Base-by-base conservation (phyloP, 2,329 filamentous ascomycete species). In the Endocalyx cinctus region DNA sequence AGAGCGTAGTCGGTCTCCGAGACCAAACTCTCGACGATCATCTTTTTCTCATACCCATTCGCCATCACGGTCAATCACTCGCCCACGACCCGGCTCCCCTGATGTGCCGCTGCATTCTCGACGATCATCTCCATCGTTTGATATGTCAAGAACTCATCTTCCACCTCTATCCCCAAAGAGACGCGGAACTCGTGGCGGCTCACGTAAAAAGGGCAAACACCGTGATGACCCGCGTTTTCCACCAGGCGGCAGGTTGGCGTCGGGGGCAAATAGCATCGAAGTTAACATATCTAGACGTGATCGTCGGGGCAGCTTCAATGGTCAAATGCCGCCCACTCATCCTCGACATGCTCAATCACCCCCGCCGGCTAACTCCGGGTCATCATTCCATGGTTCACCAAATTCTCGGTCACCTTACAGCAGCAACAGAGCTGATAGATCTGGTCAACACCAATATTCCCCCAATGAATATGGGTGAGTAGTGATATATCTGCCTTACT, bases 361-460 rank as follows among this genome's bases (percentile, higher is more conserved):
- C 25, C 70, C 74, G 34, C 74, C 76, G 46, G 63, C 66, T 43
- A 67, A 69, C 15, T 69, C 75, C 14, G 70, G 62, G 32, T 70
- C 68, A 31, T 70, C 69, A 13, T 68, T 72, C 45, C 74, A 77
- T 45, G 71, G 70, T 28, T 82, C 79, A 13, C 77, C 80, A n/a
- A 71, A 71, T 39, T 46, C 52, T 19, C 72, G 74, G 27, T 81
- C 79, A 25, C 77, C 79, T 11, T 77, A 82, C 50, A 66, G 66
- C 23, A 62, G 63, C 41, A 66, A 66, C 30, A 66, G 76, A 55
- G 71, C 72, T 18, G 67, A 66, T 32, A 76, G 76, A 69, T 42
- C 40, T 27, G 60, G 58, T 39, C 67, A 66, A 14, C 70, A 62
- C 41, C 64, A 63, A 38, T 61, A 57, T 37, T 64, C 62, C 11